These are phyloP conservation scores for Monosporozyma solicola DNA, from an alignment of 805 yeast species.

Conservation along the genomic window DNA sequence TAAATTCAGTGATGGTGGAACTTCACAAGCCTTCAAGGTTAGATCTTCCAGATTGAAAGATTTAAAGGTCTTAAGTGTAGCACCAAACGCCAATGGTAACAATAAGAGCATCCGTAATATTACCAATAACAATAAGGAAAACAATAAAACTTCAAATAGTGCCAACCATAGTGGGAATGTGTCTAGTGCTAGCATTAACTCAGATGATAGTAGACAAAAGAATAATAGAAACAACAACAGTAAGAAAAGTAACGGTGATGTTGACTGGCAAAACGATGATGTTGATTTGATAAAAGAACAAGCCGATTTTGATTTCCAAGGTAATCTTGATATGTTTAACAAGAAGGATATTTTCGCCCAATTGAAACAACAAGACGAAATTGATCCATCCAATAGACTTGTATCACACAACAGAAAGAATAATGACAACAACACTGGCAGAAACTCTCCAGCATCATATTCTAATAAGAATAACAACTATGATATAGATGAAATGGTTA, in stretches of 20 bases:
- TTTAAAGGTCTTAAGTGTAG: slow-evolving; percentile 25
- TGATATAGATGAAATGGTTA: slow-evolving; percentile 68
- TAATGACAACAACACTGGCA: not conserved
- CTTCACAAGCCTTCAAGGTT: slow-evolving; percentile 28
- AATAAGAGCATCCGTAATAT: slow-evolving; percentile 16
- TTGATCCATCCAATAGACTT: slow-evolving; percentile 51
- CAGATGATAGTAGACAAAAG: slow-evolving; percentile 2
- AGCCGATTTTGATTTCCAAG: slow-evolving; percentile 77
- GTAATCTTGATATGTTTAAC: slow-evolving; percentile 73
- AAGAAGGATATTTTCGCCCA: slow-evolving; percentile 73
- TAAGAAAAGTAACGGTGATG: slow-evolving; percentile 13
- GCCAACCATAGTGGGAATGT: slow-evolving; percentile 1
- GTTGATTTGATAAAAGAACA: slow-evolving; percentile 39
- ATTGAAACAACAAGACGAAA: slow-evolving; percentile 53
- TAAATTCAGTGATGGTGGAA: slow-evolving; percentile 24
- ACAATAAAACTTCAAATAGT: slow-evolving; percentile 2
- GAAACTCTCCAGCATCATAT: not conserved
- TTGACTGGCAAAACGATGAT: slow-evolving; percentile 43
- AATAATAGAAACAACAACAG: slow-evolving; percentile 28
- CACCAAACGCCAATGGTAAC: slow-evolving; percentile 31
- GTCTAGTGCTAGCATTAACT: slow-evolving; percentile 12
- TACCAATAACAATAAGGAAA: slow-evolving; percentile 8
- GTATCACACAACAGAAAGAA: slow-evolving; percentile 64
- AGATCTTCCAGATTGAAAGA: slow-evolving; percentile 29
- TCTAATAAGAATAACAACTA: slow-evolving; percentile 34